Evolutionary conservation across 345 rosid species (phyloP).

Genomic region (Rubroshorea leprosula): DNA sequence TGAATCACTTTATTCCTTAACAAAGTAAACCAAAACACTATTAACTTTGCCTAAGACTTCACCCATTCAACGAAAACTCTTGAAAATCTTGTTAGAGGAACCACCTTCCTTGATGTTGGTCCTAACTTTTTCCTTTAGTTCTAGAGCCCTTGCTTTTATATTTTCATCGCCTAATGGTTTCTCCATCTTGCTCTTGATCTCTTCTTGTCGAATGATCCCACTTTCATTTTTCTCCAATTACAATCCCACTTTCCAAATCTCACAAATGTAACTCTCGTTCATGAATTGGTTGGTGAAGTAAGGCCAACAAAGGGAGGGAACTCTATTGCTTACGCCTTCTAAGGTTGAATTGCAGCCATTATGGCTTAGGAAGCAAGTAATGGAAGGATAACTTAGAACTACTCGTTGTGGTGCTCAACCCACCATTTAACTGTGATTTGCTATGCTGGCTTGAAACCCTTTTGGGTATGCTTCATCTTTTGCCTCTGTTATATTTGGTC

Average conservation of each 20-base stretch:
- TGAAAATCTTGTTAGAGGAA: not conserved
- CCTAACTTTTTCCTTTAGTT: slow-evolving; percentile 10
- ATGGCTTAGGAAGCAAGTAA: slow-evolving; percentile 25
- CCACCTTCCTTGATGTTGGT: slow-evolving; percentile 13
- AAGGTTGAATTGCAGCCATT: slow-evolving; percentile 40
- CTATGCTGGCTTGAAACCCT: slow-evolving; percentile 2
- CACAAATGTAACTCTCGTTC: slow-evolving; percentile 24
- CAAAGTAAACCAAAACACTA: too few species aligned
- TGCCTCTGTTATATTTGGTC: not conserved
- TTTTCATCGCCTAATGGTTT: slow-evolving; percentile 10
- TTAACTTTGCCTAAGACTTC: not conserved
- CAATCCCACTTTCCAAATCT: slow-evolving; percentile 23
- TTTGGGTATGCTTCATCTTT: not conserved
- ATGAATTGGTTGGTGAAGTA: slow-evolving; percentile 30
- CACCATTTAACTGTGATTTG: slow-evolving; percentile 1
- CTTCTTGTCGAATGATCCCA: slow-evolving; percentile 14
- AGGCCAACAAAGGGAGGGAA: slow-evolving; percentile 39
- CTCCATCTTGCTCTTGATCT: slow-evolving; percentile 20
- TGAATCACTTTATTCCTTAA: too few species aligned
- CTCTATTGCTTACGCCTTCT: slow-evolving; percentile 32
- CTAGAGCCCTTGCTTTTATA: slow-evolving; percentile 8
- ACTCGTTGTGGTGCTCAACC: slow-evolving; percentile 14
- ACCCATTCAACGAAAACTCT: slow-evolving; percentile 7
- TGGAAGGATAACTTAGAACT: slow-evolving; percentile 2
- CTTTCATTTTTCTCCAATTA: slow-evolving; percentile 15